Evolutionary conservation across 441 rosid species (phyloP).

Genomic region (Aquilaria agallochum): DNA sequence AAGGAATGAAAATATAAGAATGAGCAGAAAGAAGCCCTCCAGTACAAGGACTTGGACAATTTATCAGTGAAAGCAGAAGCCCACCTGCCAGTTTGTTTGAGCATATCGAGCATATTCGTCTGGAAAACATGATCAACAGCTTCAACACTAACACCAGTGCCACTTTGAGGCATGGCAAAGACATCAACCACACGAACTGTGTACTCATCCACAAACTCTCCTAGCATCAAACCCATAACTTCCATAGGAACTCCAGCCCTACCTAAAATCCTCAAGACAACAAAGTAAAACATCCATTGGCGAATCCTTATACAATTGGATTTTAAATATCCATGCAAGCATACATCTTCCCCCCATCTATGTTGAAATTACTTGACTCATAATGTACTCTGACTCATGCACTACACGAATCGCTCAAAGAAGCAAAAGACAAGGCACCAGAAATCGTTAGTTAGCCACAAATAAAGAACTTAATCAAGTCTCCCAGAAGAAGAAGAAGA

Average conservation of each 20-base stretch:
- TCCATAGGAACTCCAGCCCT: conserved; percentile 99
- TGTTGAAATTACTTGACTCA: too few relatives aligned
- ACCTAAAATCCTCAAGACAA: conserved; percentile 33
- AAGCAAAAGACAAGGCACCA: too few relatives aligned
- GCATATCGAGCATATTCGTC: conserved; percentile 99
- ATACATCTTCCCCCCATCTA: too few relatives aligned
- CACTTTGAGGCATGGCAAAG: conserved; percentile 99
- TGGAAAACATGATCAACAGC: conserved; percentile 99
- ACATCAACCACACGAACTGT: conserved; percentile 97
- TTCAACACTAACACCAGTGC: conserved; percentile 99
- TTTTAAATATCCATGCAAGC: too few relatives aligned
- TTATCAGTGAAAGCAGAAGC: not conserved
- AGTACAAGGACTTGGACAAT: too few relatives aligned
- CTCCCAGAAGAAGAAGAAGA: too few relatives aligned
- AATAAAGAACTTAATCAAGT: too few relatives aligned
- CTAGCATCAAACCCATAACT: conserved; percentile 99
- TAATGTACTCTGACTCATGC: too few relatives aligned
- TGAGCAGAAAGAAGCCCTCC: not conserved
- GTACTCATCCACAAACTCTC: conserved; percentile 97
- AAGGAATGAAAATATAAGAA: not conserved
- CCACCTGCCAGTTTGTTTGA: conserved; percentile 97
- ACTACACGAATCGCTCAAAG: too few relatives aligned
- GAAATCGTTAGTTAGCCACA: too few relatives aligned
- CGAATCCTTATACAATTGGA: too few relatives aligned
- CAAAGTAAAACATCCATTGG: not conserved